Evolutionary conservation across 441 rosid genomes (phyloP), one percentile per base, ranked within the genome.

Genomic region (Euphorbia neoarborescens): DNA sequence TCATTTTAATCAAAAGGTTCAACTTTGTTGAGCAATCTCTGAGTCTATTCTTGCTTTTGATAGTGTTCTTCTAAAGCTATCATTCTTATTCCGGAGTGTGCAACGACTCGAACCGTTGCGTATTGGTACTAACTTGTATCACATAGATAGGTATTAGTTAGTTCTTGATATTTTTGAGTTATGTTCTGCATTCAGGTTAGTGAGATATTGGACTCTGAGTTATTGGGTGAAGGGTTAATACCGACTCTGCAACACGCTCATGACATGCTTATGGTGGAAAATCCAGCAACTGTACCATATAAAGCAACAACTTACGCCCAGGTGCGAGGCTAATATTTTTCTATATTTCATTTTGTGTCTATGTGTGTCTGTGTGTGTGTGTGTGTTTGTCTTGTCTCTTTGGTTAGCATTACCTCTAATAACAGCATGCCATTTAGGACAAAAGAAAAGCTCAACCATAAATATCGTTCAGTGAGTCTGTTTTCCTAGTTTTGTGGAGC

Each of bases 191-290:
- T 75, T 71, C 82, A 94, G 99, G 98, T 94, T 4, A 92, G 94
- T 63, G 99, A 94, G 81, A 94, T 92, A 81, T 81, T 94, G 72
- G 98, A 94, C 78, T 94, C 98, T 13, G 98, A 92, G 85, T 77
- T 94, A 38, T 73, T 94, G 70, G 99, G 99, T 61, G 99, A 94
- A 85, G 99, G 99, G 73, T 82, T 94, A 20, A 92, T 94, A 79
- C 99, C 97, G 20, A 87, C 93, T 79, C 84, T 94, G 50, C 98
- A 89, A 75, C 96, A 92, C 84, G 98, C 98, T 30, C 92, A 90
- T 78, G 98, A 92, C 75, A 76, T 57, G 79, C 84, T 94, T 51
- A 81, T 92, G 58, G 96, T 89, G 80, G 87, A 94, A 24, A 89
- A 90, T 82, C 93, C 98, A 2, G 66, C 80, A 56, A 80, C 90